Evolutionary conservation across 495 filamentous ascomycete genomes (phyloP), one percentile per base, ranked within the genome.

Genomic region (Tuber calosporum): DNA sequence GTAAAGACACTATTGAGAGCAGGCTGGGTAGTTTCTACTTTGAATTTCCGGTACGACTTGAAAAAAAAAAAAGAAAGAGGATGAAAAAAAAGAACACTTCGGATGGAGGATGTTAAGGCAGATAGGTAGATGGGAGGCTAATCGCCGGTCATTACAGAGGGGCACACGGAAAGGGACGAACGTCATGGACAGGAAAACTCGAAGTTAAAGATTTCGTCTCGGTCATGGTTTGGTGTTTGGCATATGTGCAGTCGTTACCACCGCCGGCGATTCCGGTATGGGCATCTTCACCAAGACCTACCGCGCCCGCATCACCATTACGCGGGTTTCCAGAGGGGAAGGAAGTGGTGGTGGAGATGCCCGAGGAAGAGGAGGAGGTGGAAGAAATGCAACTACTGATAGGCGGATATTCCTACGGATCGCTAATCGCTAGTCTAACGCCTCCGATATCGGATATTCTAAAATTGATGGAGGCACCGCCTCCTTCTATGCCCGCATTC

Each of bases 361-460:
- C 40, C 26, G 38, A 77, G 40, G 66, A 42, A 13, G 43, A 17
- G 9, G 38, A 37, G n/a, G 69, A 67, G 38, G 39, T 11, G 39
- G 75, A 68, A 7, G 53, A 43, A 11, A 77, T 80, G 20, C 67
- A 76, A 30, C 72, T 93, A 7, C 80, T 97, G 1, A 81, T 96
- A 6, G 91, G 87, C 2, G 95, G 95, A 58, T 98, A 98, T 82
- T 97, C 94, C 0, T 98, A 97, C 80, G 95, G 95, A 45, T 90
- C 93, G 7, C 84, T 97, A 74, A 88, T 98, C 62, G 88, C 92
- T 17, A 88, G 86, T 5, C 88, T 89, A 75, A 87, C 94, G 7
- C 93, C 93, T 3, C 80, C 85, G 17, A 82, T 90, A 37, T 81
- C 84, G 20, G 82, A 84, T 1, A 87, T 96, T 62, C 75, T 91